Base-by-base conservation (phyloP, 2,329 filamentous ascomycete genomes). In the Nemania abortiva region DNA sequence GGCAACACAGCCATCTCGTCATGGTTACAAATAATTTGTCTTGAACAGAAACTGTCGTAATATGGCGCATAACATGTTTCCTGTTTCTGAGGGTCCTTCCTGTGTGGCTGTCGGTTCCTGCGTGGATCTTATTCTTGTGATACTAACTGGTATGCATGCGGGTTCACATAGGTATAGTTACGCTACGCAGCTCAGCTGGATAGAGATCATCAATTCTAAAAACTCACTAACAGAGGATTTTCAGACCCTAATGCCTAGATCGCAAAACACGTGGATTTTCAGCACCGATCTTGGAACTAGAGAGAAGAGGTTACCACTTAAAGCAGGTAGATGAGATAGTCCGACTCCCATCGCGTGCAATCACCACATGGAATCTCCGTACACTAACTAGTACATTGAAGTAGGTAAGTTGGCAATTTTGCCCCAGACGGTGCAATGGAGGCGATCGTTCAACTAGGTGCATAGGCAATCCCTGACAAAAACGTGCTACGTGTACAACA, bases 401-500 rank as follows among this genome's bases (percentile, higher is more conserved):
- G 24, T 24, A 42, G 15, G 0, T 24, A 59, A 31, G 22, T 54
- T 42, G 53, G 24, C 10, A 20, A 31, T 20, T 34, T 29, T 47
- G 20, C n/a, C 47, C 24, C 2, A 54, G 49, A 29, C 24, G 34
- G 52, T 50, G 60, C 22, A 55, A 59, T 18, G 18, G 65, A 58
- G 42, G 13, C 62, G 42, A 65, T 65, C 66, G 53, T 11, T 39
- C 13, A 68, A 47, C 56, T 52, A 65, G 55, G 52, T 59, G 54
- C 47, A 63, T 69, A 45, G 39, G 34, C 50, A 37, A 69, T 63
- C 67, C 67, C 54, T 63, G 67, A 45, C 57, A 45, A 69, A 62
- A 69, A 66, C 63, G 63, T 69, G 67, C 63, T 66, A 66, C 62
- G 63, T 62, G 57, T 62, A 59, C 59, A 39, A 57, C 27, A 50